phyloP scores from a whole-genome alignment of 345 rosid species.

The Mangifera indica region DNA sequence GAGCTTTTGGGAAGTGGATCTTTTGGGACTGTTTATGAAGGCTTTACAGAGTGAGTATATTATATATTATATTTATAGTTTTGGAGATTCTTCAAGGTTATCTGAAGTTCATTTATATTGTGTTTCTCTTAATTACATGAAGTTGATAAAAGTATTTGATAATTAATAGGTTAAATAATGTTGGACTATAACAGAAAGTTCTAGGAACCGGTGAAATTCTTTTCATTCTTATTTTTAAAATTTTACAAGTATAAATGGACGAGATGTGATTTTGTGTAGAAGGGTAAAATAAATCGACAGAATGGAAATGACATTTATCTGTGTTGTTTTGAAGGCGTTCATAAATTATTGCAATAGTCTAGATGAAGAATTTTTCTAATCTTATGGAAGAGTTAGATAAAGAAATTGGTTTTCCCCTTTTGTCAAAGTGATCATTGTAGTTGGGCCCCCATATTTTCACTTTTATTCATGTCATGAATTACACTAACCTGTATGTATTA shows the following conservation, averaged over 20 bases:
- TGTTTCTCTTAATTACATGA: neutral
- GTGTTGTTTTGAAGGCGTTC: no score
- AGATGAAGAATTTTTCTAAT: no score
- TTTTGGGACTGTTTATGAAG: constrained; percentile 83
- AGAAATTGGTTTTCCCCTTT: no score
- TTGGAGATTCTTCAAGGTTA: neutral
- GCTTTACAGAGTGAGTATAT: constrained; percentile 63
- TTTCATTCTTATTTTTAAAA: neutral
- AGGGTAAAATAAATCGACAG: no score
- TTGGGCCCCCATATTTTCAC: no score
- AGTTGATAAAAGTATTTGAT: neutral
- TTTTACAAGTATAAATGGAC: neutral
- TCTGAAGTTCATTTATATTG: neutral
- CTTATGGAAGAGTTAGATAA: no score
- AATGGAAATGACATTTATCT: no score
- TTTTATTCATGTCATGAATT: no score
- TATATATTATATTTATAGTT: neutral
- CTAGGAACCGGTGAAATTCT: neutral
- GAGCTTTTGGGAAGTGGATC: constrained; percentile 76
- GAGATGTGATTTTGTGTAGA: neutral
- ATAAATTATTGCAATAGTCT: neutral
- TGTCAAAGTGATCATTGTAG: no score
- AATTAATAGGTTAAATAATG: neutral
- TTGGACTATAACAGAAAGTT: neutral
- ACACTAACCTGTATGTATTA: no score